phyloP scores from a whole-genome alignment of 331 rosid genomes.

The Malus hybrid region DNA sequence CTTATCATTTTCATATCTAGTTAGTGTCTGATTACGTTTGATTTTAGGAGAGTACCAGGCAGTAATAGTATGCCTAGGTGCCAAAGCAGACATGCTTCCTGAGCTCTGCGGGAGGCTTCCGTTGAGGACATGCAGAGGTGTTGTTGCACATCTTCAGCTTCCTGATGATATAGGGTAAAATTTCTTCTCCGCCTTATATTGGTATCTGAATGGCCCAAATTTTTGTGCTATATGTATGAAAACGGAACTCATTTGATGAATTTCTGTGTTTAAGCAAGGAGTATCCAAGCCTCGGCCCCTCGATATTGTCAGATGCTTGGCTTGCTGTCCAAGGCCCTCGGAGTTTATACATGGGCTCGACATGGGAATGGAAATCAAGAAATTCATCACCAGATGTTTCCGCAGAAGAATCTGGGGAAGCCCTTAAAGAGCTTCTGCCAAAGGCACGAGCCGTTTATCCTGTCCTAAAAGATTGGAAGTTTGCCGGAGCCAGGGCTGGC shows the following conservation, averaged over 20 bases:
- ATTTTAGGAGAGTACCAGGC: constrained; percentile 69
- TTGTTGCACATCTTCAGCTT: constrained; percentile 61
- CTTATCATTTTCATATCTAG: neutral
- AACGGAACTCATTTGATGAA: neutral
- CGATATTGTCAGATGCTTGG: constrained; percentile 88
- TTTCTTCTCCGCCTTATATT: neutral
- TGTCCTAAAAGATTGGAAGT: constrained; percentile 53
- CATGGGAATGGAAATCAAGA: constrained; percentile 88
- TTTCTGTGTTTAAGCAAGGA: constrained; percentile 40
- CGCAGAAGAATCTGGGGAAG: constrained; percentile 49
- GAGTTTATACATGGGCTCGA: constrained; percentile 61
- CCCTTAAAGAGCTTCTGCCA: constrained; percentile 63
- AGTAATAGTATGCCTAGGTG: constrained; percentile 75
- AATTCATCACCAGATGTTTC: constrained; percentile 60
- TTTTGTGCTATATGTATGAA: neutral
- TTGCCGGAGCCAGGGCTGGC: constrained; percentile 74
- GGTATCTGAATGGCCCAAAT: neutral
- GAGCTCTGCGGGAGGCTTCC: constrained; percentile 87
- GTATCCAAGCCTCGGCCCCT: constrained; percentile 62
- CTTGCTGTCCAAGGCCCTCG: constrained; percentile 64
- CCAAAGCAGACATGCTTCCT: constrained; percentile 68
- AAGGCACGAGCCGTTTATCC: constrained; percentile 69
- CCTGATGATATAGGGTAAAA: constrained; percentile 48
- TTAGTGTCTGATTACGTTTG: neutral
- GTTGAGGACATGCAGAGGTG: constrained; percentile 86